Percentiles rank a stretch among this genome's conserved stretches.
These are phyloP conservation scores for Angomonas ambiguus DNA, from an alignment of 208 protist genomes.

Conservation along the genomic window DNA sequence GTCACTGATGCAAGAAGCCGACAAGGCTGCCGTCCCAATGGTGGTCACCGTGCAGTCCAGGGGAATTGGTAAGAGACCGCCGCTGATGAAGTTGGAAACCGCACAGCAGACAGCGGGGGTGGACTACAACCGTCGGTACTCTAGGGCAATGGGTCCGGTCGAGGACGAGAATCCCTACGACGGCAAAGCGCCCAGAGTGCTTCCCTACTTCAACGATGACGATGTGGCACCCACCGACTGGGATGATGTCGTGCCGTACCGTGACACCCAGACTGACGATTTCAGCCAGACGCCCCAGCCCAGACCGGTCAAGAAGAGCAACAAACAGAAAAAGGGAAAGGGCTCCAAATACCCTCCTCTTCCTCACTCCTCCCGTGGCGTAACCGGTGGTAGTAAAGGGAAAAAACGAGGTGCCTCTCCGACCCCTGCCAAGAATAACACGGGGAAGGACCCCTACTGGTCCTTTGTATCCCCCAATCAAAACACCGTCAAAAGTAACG, in stretches of 20 bases:
- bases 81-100: not conserved
- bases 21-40: not conserved
- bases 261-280: not conserved
- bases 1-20: not conserved
- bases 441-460: slow-evolving; percentile 1
- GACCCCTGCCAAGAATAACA: not conserved
- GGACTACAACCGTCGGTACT: not conserved
- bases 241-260: not conserved
- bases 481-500: not conserved
- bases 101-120: not conserved
- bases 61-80: not conserved
- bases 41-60: not conserved
- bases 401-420: not conserved
- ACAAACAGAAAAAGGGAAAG: not conserved
- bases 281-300: slow-evolving; percentile 2
- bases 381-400: not conserved
- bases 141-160: not conserved
- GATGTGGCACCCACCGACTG: not conserved
- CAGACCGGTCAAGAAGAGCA: not conserved
- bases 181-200: not conserved
- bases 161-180: not conserved
- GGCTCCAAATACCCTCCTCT: not conserved
- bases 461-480: not conserved
- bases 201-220: not conserved
- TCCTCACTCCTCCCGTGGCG: not conserved